Percentiles rank a stretch among this genome's conserved stretches.
Conservation (phyloP, 306 rosid species). For the Quercus glauca region DNA sequence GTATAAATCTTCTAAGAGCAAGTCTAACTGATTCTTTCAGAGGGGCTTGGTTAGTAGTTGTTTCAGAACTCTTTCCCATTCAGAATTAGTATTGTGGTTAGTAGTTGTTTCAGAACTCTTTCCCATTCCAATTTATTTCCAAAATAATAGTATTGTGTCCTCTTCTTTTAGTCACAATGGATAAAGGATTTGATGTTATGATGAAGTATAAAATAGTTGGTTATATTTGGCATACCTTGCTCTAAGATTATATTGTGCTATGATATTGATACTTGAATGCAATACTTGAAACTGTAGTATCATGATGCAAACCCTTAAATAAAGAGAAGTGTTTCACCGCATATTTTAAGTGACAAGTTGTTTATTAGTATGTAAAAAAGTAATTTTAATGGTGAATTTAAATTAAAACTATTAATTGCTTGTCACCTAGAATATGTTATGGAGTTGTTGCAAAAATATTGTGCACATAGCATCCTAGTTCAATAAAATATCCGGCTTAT, state of each 20-base stretch:
- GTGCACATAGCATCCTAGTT: too few species aligned
- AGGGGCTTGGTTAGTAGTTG: background rate
- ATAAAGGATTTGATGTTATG: background rate
- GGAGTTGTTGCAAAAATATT: too few species aligned
- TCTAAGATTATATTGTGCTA: background rate
- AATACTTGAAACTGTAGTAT: background rate
- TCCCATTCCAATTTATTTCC: background rate
- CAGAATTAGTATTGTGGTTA: background rate
- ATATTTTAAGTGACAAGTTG: too few species aligned
- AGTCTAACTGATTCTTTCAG: conserved; percentile 29
- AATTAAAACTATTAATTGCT: too few species aligned
- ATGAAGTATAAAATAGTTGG: background rate
- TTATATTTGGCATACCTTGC: background rate
- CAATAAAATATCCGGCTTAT: too few species aligned
- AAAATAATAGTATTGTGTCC: background rate
- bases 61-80: background rate
- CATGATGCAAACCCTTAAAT: background rate
- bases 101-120: background rate
- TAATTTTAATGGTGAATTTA: too few species aligned
- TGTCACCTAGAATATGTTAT: too few species aligned
- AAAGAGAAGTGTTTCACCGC: too few species aligned
- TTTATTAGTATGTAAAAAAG: too few species aligned
- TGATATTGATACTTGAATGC: background rate
- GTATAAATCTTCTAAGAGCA: conserved; percentile 29
- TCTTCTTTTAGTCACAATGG: background rate